Conservation (phyloP, 441 rosid species). For the Euphorbia schlechtendalii region DNA sequence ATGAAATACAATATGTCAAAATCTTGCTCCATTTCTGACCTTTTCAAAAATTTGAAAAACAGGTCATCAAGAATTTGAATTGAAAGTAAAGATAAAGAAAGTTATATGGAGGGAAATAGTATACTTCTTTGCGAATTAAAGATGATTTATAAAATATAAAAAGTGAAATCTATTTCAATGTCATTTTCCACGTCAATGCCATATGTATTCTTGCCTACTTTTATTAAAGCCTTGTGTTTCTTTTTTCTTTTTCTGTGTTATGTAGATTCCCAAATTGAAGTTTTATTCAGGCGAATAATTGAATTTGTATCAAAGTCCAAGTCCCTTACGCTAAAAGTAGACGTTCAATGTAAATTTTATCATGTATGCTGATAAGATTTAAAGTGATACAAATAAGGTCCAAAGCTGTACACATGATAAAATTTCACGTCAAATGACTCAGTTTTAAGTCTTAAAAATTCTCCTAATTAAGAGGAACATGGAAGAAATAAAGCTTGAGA, state of each 20-base stretch:
- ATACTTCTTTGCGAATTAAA: not conserved
- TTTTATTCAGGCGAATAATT: constrained; percentile 7
- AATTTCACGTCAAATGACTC: too few relatives aligned
- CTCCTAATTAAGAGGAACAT: too few relatives aligned
- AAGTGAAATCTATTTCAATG: not conserved
- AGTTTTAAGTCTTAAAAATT: too few relatives aligned
- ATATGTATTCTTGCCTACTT: not conserved
- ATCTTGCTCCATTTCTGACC: not conserved
- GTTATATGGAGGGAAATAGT: not conserved
- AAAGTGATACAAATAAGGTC: too few relatives aligned
- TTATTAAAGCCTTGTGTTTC: constrained; percentile 4
- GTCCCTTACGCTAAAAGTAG: too few relatives aligned
- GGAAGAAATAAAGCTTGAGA: constrained; percentile 8
- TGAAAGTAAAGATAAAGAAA: not conserved
- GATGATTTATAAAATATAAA: not conserved
- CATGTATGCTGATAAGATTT: too few relatives aligned
- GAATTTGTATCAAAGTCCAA: too few relatives aligned
- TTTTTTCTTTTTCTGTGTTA: not conserved
- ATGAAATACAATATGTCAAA: too few relatives aligned
- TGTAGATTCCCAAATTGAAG: constrained; percentile 19
- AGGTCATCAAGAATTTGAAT: not conserved
- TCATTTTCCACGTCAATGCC: not conserved
- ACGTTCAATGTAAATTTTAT: too few relatives aligned
- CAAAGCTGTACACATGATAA: too few relatives aligned
- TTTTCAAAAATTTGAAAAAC: constrained; percentile 9